Base-by-base conservation (phyloP, 768 basidiomycete species). In the Strobilomyces confusus region DNA sequence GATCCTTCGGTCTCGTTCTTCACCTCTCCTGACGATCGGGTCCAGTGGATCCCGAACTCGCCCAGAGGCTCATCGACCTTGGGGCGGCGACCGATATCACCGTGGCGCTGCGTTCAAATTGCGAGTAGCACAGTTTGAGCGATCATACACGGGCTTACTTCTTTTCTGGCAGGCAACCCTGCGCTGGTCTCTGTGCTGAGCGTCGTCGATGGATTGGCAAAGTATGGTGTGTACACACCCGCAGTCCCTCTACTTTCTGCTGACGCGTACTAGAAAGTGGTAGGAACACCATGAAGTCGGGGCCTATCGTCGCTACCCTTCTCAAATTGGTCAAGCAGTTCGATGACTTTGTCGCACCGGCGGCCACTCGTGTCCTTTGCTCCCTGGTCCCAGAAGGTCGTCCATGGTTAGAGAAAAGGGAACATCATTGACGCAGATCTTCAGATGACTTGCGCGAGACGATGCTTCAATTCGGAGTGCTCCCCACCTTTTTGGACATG, bases 271-370 rank as follows among this genome's bases (percentile, higher is more conserved):
- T 33, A 60, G 53, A 42, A 22, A 46, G 22, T 1, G 58, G 54
- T 12, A 60, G 59, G 44, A 40, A 2, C 6, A 13, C 32, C 4
- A 58, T 63, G 52, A 58, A 38, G 44, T 9, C 37, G 1, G 51
- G 52, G 0, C 44, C 47, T 1, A 57, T 49, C 1, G 22, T 63
- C 8, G 36, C 50, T 9, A 58, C 57, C 0, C 57, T 69, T 36
- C 44, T 66, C 44, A 65, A 47, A 32, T 42, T 69, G 12, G 45
- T 60, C 37, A 52, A 51, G 26, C 50, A 53, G n/a, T 57, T 33
- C 25, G 69, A 70, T 33, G 64, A 70, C 41, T 66, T 64, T 32
- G 67, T 69, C 8, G 57, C 67, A 19, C 66, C 66, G 1, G 62
- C 62, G 15, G 68, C 69, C 12, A 58, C 51, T 3, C 64, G 58